Evolutionary conservation across 2,329 filamentous ascomycete species (phyloP).

Genomic region (Sporothrix pseudoabietina): DNA sequence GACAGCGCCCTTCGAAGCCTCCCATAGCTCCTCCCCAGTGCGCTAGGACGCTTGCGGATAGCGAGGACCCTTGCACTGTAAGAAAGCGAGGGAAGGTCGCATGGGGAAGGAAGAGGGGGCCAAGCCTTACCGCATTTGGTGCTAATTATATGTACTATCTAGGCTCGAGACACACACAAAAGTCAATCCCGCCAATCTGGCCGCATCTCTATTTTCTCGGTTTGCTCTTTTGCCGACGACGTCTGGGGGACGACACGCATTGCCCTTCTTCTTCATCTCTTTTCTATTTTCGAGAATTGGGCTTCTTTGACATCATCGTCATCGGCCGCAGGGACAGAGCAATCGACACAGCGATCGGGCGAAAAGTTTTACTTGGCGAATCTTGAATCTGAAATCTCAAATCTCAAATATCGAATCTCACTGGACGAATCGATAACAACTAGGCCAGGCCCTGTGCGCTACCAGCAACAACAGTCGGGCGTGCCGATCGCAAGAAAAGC

Average conservation of each 20-base stretch:
- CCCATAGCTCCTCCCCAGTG: neutral
- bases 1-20: neutral
- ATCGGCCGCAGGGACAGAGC: neutral
- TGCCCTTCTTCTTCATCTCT: neutral
- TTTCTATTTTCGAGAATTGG: neutral
- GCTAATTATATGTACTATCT: no score
- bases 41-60: slow-evolving; percentile 19
- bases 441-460: neutral
- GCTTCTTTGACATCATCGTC: neutral
- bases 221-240: neutral
- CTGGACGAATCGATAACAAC: neutral
- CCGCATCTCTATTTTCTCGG: slow-evolving; percentile 1
- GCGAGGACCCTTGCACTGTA: neutral
- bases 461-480: neutral
- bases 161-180: neutral
- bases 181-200: slow-evolving; percentile 19
- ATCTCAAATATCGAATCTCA: neutral
- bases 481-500: slow-evolving; percentile 14
- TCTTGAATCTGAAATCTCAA: neutral
- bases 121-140: slow-evolving; percentile 27
- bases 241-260: neutral
- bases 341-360: neutral
- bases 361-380: neutral
- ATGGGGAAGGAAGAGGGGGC: neutral
- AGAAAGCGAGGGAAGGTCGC: neutral